These are phyloP conservation scores for Pogostemon cablin DNA, from an alignment of 257 asterid species.

Conservation along the genomic window DNA sequence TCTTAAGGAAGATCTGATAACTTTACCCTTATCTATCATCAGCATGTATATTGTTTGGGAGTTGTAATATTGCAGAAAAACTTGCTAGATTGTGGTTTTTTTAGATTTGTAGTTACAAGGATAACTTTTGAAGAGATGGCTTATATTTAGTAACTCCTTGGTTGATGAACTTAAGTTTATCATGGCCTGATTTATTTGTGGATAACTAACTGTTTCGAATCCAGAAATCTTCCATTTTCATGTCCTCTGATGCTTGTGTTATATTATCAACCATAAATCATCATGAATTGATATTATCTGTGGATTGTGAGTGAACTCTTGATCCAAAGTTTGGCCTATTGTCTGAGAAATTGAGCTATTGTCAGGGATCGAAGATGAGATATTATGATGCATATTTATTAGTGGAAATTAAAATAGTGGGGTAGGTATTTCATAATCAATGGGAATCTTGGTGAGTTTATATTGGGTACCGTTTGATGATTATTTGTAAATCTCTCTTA, in stretches of 20 bases:
- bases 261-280: neutral
- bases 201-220: neutral
- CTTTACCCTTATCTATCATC: conserved; percentile 1
- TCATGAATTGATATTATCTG: neutral
- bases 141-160: neutral
- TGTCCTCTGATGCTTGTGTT: neutral
- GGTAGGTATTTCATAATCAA: neutral
- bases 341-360: neutral
- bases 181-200: no score
- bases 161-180: neutral
- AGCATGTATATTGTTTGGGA: neutral
- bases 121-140: conserved; percentile 9
- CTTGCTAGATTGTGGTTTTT: neutral
- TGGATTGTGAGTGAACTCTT: neutral
- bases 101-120: neutral
- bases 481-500: neutral
- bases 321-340: neutral
- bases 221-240: neutral
- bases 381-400: neutral
- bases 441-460: neutral
- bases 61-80: neutral
- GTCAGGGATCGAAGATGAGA: neutral
- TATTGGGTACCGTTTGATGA: neutral
- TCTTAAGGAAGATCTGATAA: conserved; percentile 72
- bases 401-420: neutral